Conservation (phyloP, 352 stramenopile species). For the Pythium folliculosum region DNA sequence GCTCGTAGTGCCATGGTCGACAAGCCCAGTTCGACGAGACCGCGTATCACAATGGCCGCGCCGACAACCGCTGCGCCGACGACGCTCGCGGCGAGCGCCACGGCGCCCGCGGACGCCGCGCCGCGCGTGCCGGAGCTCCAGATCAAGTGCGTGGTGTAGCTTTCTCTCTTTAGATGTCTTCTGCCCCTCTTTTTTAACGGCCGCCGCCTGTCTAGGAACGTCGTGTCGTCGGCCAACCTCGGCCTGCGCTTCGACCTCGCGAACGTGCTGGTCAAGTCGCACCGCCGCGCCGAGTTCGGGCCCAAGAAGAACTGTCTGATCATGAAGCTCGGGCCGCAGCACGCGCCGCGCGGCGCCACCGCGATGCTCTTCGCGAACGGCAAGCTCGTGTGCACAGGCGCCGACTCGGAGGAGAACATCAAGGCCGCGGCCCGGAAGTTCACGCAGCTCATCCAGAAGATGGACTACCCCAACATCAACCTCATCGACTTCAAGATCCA, state of each 20-base stretch:
- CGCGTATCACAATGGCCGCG: neutral
- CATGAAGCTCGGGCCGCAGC: slow-evolving; percentile 56
- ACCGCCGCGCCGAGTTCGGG: slow-evolving; percentile 71
- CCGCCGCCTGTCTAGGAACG: slow-evolving; percentile 44
- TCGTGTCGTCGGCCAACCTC: slow-evolving; percentile 78
- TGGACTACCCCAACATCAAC: slow-evolving; percentile 82
- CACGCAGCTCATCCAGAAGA: slow-evolving; percentile 86
- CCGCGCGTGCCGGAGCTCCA: slow-evolving; percentile 38
- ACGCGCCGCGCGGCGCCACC: slow-evolving; percentile 53
- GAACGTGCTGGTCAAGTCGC: slow-evolving; percentile 72
- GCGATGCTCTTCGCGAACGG: slow-evolving; percentile 86
- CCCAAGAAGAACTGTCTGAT: slow-evolving; percentile 88
- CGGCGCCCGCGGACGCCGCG: neutral
- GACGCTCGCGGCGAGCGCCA: neutral
- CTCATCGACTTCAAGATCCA: slow-evolving; percentile 90
- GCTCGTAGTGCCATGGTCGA: neutral
- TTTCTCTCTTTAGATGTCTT: neutral
- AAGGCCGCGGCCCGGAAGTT: slow-evolving; percentile 77
- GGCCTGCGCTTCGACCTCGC: slow-evolving; percentile 81
- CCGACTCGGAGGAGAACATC: slow-evolving; percentile 70
- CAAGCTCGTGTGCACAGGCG: slow-evolving; percentile 82
- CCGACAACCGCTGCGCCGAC: neutral
- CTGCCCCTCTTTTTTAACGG: neutral
- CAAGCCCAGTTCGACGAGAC: neutral
- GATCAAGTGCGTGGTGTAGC: slow-evolving; percentile 51